These are phyloP conservation scores for Hypoxylon sp. DNA, from an alignment of 2,329 filamentous ascomycete genomes.

Conservation along the genomic window DNA sequence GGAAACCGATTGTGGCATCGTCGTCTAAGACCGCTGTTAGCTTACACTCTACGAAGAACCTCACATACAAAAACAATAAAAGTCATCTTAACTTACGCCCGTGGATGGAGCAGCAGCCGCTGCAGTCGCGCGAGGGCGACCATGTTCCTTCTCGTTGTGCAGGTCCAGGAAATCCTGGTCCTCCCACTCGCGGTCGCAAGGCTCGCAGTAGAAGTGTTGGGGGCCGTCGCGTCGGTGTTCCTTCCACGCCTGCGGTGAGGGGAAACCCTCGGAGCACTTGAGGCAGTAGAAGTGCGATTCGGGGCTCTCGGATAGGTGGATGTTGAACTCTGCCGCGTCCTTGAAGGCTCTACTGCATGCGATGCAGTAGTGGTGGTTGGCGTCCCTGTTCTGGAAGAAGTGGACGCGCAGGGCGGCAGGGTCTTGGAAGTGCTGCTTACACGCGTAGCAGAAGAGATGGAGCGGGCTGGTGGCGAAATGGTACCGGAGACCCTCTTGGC, in stretches of 20 bases:
- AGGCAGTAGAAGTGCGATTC: background rate
- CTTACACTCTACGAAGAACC: background rate
- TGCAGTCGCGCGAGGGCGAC: background rate
- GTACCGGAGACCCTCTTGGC: background rate
- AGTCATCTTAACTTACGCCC: background rate
- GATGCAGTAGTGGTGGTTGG: background rate
- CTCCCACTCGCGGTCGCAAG: constrained; percentile 21
- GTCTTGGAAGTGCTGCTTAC: background rate
- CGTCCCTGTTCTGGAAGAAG: background rate
- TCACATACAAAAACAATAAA: too few species aligned
- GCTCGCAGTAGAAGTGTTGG: constrained; percentile 8
- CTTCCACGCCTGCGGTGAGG: too few species aligned
- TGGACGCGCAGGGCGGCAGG: background rate
- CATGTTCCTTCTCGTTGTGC: background rate
- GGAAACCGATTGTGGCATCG: too few species aligned
- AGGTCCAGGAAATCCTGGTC: constrained; percentile 6
- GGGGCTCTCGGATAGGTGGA: background rate
- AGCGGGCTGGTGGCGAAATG: background rate
- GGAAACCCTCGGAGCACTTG: background rate
- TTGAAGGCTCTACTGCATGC: too few species aligned
- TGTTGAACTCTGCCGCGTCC: too few species aligned
- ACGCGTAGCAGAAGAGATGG: background rate
- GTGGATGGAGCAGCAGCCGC: too few species aligned
- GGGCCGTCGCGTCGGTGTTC: too few species aligned
- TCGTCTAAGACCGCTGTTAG: background rate